Conservation (phyloP, 495 filamentous ascomycete genomes). For the Lindgomyces ingoldianus region DNA sequence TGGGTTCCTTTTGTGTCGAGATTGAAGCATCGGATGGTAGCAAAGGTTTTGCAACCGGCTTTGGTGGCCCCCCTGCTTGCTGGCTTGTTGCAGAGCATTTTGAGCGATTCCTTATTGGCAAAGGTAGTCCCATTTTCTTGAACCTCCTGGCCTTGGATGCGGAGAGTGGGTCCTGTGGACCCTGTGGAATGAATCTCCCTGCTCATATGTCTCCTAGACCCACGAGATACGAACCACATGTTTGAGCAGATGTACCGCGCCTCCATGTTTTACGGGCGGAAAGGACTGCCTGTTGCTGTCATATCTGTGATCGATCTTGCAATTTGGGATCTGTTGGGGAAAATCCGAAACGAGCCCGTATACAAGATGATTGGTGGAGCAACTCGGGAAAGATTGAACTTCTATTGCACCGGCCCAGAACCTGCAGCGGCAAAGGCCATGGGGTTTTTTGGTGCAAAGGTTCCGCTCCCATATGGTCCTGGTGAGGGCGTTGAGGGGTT, state of each 20-base stretch:
- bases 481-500: constrained; percentile 80
- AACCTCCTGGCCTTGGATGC: neutral
- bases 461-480: constrained; percentile 82
- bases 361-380: constrained; percentile 91
- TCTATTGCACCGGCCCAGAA: constrained; percentile 92
- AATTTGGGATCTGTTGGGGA: constrained; percentile 87
- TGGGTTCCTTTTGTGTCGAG: constrained; percentile 92
- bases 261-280: constrained; percentile 93
- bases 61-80: constrained; percentile 89
- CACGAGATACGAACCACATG: constrained; percentile 80
- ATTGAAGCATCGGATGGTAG: constrained; percentile 85
- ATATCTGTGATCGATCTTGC: constrained; percentile 93
- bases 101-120: constrained; percentile 83
- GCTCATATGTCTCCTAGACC: constrained; percentile 53
- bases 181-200: neutral
- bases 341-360: constrained; percentile 86
- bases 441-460: constrained; percentile 88
- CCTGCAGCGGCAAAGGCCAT: constrained; percentile 73
- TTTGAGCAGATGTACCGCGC: constrained; percentile 96
- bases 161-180: neutral
- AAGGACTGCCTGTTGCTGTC: constrained; percentile 83
- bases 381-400: constrained; percentile 75
- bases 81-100: constrained; percentile 93
- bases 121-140: constrained; percentile 48
- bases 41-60: constrained; percentile 89